Percentiles rank a stretch among this genome's conserved stretches.
Evolutionary conservation across 2,329 filamentous ascomycete species (phyloP).

Genomic region (Cladosporium austrohemisphaericum): DNA sequence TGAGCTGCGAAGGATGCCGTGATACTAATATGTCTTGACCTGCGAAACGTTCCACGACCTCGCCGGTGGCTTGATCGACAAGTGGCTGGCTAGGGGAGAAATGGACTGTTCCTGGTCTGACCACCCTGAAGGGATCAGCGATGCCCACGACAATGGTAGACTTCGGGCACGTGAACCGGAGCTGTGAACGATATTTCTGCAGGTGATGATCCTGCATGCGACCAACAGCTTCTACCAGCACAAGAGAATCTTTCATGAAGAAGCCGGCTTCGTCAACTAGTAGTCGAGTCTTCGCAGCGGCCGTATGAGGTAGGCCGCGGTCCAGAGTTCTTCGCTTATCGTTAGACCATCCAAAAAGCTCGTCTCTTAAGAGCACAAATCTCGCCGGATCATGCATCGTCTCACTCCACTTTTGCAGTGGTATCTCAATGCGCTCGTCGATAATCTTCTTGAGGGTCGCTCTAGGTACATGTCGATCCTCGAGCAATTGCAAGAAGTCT

Average conservation of each 20-base stretch:
- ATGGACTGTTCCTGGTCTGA: slow-evolving; percentile 65
- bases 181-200: not conserved
- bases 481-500: slow-evolving; percentile 59
- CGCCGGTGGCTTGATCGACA: slow-evolving; percentile 49
- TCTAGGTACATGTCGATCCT: slow-evolving; percentile 53
- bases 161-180: not conserved
- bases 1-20: slow-evolving; percentile 64
- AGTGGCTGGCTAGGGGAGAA: slow-evolving; percentile 64
- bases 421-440: slow-evolving; percentile 46
- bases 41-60: slow-evolving; percentile 44
- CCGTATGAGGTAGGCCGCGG: too few relatives aligned
- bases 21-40: slow-evolving; percentile 62
- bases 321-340: too few relatives aligned
- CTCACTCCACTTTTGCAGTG: slow-evolving; percentile 51
- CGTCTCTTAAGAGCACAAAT: slow-evolving; percentile 34
- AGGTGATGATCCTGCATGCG: not conserved
- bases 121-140: slow-evolving; percentile 59
- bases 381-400: slow-evolving; percentile 50
- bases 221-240: not conserved
- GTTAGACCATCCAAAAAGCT: not conserved
- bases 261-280: not conserved
- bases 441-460: slow-evolving; percentile 50
- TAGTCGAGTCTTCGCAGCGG: not conserved
- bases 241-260: too few relatives aligned
- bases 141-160: slow-evolving; percentile 65